Conservation (phyloP, 805 yeast species). For the Candida maltosa region DNA sequence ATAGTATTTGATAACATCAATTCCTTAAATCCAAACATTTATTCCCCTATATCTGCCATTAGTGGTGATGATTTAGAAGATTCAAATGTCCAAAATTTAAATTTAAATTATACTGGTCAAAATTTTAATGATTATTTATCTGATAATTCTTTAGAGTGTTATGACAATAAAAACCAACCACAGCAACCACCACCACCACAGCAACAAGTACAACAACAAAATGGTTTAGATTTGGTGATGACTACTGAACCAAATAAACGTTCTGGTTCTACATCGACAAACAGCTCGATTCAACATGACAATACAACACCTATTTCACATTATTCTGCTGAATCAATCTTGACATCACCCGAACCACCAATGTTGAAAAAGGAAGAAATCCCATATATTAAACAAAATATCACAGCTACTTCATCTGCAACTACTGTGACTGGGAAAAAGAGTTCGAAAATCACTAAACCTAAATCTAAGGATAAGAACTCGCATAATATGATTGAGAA, state of each 20-base stretch:
- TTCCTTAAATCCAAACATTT: slow-evolving; percentile 3
- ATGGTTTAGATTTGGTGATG: not conserved
- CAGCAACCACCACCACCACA: slow-evolving; percentile 1
- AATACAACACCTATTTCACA: slow-evolving; percentile 6
- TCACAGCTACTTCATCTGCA: not conserved
- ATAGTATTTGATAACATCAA: slow-evolving; percentile 4
- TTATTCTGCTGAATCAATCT: slow-evolving; percentile 9
- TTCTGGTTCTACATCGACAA: slow-evolving; percentile 7
- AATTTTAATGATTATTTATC: slow-evolving; percentile 1
- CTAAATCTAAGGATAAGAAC: slow-evolving; percentile 53
- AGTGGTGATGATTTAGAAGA: slow-evolving; percentile 7
- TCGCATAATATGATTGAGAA: slow-evolving; percentile 81
- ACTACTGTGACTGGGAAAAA: not conserved
- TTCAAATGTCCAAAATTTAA: slow-evolving; percentile 1
- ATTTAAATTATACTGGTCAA: slow-evolving; percentile 3
- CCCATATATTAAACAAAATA: not conserved
- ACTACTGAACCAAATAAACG: not conserved
- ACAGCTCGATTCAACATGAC: slow-evolving; percentile 4
- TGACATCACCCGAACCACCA: slow-evolving; percentile 16
- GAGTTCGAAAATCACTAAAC: slow-evolving; percentile 33
- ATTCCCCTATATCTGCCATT: slow-evolving; percentile 7
- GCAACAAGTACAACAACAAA: not conserved
- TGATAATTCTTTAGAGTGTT: slow-evolving; percentile 3
- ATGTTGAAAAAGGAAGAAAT: slow-evolving; percentile 1
- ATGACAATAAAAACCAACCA: slow-evolving; percentile 1